Percentiles rank a stretch among this genome's conserved stretches.
Evolutionary conservation across 1,139 yeast genomes (phyloP).

Genomic region (Diutina neorugosa): DNA sequence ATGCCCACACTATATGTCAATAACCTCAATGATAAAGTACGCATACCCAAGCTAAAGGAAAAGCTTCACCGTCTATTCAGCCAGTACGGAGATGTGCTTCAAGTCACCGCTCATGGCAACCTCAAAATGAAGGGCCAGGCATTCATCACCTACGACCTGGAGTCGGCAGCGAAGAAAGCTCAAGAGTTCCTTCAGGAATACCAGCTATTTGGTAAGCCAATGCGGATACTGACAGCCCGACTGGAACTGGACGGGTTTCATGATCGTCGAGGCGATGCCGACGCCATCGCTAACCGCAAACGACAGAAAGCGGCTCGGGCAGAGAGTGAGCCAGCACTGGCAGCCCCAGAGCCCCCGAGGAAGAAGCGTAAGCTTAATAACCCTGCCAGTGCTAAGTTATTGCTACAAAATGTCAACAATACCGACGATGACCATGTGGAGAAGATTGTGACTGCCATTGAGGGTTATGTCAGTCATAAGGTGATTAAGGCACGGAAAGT

Average conservation of each 20-base stretch:
- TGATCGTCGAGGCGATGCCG: slow-evolving; percentile 6
- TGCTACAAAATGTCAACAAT: neutral
- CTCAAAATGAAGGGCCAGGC: slow-evolving; percentile 75
- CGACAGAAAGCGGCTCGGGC: slow-evolving; percentile 12
- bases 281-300: slow-evolving; percentile 8
- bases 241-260: slow-evolving; percentile 33
- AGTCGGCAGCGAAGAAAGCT: slow-evolving; percentile 38
- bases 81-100: slow-evolving; percentile 37
- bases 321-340: slow-evolving; percentile 8
- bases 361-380: slow-evolving; percentile 7
- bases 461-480: neutral
- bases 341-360: slow-evolving; percentile 10
- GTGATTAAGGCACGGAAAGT: slow-evolving; percentile 1
- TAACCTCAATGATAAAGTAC: slow-evolving; percentile 62
- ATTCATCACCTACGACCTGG: slow-evolving; percentile 49
- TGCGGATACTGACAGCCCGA: slow-evolving; percentile 33
- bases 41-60: slow-evolving; percentile 35
- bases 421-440: neutral
- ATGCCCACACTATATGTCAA: slow-evolving; percentile 41
- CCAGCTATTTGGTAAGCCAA: slow-evolving; percentile 40
- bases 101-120: slow-evolving; percentile 49
- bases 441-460: neutral
- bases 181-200: slow-evolving; percentile 28
- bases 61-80: slow-evolving; percentile 30
- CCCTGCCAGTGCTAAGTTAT: neutral